Conservation (phyloP, 2,329 filamentous ascomycete species). For the Gremmenia infestans region DNA sequence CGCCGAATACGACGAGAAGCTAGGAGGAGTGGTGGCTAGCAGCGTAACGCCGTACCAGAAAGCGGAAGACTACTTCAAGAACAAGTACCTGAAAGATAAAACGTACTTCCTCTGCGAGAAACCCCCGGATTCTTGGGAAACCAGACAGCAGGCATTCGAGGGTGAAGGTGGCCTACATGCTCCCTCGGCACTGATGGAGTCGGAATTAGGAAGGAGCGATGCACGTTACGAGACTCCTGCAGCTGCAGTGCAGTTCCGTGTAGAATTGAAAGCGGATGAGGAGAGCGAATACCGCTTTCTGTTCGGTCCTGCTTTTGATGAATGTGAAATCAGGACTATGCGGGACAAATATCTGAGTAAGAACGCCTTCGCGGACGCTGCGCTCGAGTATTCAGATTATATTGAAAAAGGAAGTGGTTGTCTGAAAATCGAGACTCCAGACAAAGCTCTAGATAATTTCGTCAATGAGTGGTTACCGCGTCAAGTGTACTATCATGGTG, state of each 20-base stretch:
- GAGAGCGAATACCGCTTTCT: conserved; percentile 47
- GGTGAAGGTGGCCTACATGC: conserved; percentile 51
- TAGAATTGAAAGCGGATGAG: conserved; percentile 36
- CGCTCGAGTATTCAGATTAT: conserved; percentile 45
- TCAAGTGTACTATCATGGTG: conserved; percentile 54
- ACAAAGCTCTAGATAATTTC: conserved; percentile 51
- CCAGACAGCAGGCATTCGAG: conserved; percentile 47
- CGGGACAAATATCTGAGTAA: conserved; percentile 44
- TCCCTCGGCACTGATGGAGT: conserved; percentile 40
- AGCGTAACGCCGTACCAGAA: conserved; percentile 54
- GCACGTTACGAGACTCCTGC: conserved; percentile 52
- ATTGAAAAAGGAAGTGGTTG: conserved; percentile 47
- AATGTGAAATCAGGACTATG: conserved; percentile 44
- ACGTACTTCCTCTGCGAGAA: conserved; percentile 53
- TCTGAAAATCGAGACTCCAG: conserved; percentile 48
- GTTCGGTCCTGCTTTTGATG: conserved; percentile 50
- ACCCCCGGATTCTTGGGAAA: conserved; percentile 47
- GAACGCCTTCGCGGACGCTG: conserved; percentile 41
- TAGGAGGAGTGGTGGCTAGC: conserved; percentile 46
- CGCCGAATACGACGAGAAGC: conserved; percentile 44
- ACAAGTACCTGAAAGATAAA: conserved; percentile 52
- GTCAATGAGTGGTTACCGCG: conserved; percentile 56
- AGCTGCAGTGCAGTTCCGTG: conserved; percentile 48
- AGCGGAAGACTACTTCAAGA: conserved; percentile 51
- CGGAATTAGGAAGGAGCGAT: conserved; percentile 40